phyloP scores from a whole-genome alignment of 352 stramenopile genomes.

The Globisporangium paddicum region DNA sequence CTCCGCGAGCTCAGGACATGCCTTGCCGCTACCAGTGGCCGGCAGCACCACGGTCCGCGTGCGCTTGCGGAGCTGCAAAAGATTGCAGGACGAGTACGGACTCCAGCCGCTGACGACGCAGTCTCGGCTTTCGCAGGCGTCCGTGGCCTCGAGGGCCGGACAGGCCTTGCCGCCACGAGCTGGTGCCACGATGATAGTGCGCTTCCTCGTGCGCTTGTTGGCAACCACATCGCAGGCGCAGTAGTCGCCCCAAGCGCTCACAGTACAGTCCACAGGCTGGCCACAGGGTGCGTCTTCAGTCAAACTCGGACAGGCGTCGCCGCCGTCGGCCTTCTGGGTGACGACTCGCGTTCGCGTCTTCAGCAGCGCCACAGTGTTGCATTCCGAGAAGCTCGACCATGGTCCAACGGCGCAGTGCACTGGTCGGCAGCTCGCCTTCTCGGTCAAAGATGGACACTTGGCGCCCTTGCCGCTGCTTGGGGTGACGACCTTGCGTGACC shows the following conservation, averaged over 20 bases:
- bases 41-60: conserved; percentile 25
- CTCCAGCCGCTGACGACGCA: conserved; percentile 58
- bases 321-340: conserved; percentile 24
- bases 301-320: conserved; percentile 33
- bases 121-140: conserved; percentile 31
- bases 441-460: conserved; percentile 30
- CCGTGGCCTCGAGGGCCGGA: conserved; percentile 25
- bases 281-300: conserved; percentile 27
- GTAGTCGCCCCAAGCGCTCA: conserved; percentile 43
- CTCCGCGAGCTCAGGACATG: conserved; percentile 43
- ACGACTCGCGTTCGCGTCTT: conserved; percentile 39
- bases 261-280: conserved; percentile 38
- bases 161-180: conserved; percentile 36
- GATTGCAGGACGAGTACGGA: conserved; percentile 33
- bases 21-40: conserved; percentile 30
- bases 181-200: conserved; percentile 30
- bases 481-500: conserved; percentile 31
- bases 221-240: conserved; percentile 25
- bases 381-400: conserved; percentile 43
- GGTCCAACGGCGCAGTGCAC: conserved; percentile 42
- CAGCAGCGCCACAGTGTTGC: conserved; percentile 18
- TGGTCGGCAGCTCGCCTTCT: conserved; percentile 29
- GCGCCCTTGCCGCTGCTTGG: conserved; percentile 25
- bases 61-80: conserved; percentile 28
- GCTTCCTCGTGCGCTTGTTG: conserved; percentile 23